These are phyloP conservation scores for Podosphaera xanthii DNA, from an alignment of 2,329 filamentous ascomycete genomes.

Conservation along the genomic window DNA sequence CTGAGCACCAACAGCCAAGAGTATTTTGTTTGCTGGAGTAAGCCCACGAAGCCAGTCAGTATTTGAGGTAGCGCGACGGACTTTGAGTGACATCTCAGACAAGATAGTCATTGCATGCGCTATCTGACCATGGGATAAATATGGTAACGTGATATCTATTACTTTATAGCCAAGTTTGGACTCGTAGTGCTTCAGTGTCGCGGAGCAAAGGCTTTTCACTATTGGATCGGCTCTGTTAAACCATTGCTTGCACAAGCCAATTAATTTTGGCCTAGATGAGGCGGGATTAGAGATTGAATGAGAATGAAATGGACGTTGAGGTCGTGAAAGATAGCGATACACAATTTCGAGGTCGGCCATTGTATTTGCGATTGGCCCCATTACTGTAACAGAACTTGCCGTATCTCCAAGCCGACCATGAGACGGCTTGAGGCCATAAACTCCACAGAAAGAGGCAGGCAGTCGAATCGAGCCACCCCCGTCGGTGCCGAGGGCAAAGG, in stretches of 20 bases:
- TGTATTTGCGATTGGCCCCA: constrained; percentile 53
- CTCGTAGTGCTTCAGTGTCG: constrained; percentile 34
- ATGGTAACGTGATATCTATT: constrained; percentile 40
- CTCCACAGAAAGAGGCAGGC: constrained; percentile 15
- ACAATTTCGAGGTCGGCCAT: constrained; percentile 58
- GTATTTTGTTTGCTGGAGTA: constrained; percentile 43
- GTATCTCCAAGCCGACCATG: constrained; percentile 43
- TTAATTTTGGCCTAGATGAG: constrained; percentile 25
- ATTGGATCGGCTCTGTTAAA: constrained; percentile 41
- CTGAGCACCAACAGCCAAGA: constrained; percentile 40
- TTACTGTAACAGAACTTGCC: constrained; percentile 33
- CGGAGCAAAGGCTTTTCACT: constrained; percentile 38
- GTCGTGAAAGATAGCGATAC: constrained; percentile 57
- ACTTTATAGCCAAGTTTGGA: constrained; percentile 26
- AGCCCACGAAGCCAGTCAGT: constrained; percentile 29
- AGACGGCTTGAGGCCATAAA: constrained; percentile 61
- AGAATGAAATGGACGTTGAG: constrained; percentile 37
- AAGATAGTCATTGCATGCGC: constrained; percentile 63
- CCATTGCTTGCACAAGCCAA: constrained; percentile 50
- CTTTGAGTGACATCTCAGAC: constrained; percentile 35
- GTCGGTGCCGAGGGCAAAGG: constrained; percentile 65
- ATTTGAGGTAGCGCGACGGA: constrained; percentile 13
- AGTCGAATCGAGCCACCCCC: constrained; percentile 43
- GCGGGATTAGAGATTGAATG: constrained; percentile 33
- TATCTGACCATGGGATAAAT: constrained; percentile 45